These are phyloP conservation scores for Nasturtium officinale DNA, from an alignment of 345 rosid species.

Conservation along the genomic window DNA sequence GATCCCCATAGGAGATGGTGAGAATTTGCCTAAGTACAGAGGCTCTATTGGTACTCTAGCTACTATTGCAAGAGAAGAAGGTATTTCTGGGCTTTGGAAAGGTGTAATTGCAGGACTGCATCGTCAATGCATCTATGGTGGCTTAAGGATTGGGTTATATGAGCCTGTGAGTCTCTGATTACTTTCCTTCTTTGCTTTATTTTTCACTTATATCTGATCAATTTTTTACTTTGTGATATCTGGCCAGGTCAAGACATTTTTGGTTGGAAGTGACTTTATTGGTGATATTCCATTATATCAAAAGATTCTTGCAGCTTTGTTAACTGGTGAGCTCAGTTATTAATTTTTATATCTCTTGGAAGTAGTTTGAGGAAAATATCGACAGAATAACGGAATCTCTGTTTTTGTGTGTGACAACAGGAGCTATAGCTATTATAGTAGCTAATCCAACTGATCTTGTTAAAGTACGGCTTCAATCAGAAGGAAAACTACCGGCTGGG, in stretches of 20 bases:
- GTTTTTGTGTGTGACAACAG: slow-evolving; percentile 47
- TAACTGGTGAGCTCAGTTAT: slow-evolving; percentile 66
- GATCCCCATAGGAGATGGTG: slow-evolving; percentile 56
- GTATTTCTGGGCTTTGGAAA: slow-evolving; percentile 83
- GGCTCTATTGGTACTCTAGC: slow-evolving; percentile 76
- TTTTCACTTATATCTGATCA: neutral
- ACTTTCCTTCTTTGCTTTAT: neutral
- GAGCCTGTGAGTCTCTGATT: slow-evolving; percentile 72
- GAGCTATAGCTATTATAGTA: slow-evolving; percentile 83
- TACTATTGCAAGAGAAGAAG: slow-evolving; percentile 91
- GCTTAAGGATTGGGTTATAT: slow-evolving; percentile 86
- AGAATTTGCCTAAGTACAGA: slow-evolving; percentile 61
- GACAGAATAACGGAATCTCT: neutral
- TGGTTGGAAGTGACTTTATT: slow-evolving; percentile 77
- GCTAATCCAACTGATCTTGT: slow-evolving; percentile 98
- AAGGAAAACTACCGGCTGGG: slow-evolving; percentile 88
- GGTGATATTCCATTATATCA: slow-evolving; percentile 84
- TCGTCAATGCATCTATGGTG: slow-evolving; percentile 90
- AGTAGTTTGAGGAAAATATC: neutral
- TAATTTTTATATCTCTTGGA: neutral
- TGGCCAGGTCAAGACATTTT: slow-evolving; percentile 78
- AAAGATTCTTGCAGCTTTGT: slow-evolving; percentile 83
- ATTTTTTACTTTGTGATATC: slow-evolving; percentile 26
- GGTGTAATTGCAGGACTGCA: slow-evolving; percentile 90
- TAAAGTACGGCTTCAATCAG: slow-evolving; percentile 92